Percentiles rank a stretch among this genome's conserved stretches.
These are phyloP conservation scores for Reticulascus tulasneorum DNA, from an alignment of 2,329 filamentous ascomycete species.

Conservation along the genomic window DNA sequence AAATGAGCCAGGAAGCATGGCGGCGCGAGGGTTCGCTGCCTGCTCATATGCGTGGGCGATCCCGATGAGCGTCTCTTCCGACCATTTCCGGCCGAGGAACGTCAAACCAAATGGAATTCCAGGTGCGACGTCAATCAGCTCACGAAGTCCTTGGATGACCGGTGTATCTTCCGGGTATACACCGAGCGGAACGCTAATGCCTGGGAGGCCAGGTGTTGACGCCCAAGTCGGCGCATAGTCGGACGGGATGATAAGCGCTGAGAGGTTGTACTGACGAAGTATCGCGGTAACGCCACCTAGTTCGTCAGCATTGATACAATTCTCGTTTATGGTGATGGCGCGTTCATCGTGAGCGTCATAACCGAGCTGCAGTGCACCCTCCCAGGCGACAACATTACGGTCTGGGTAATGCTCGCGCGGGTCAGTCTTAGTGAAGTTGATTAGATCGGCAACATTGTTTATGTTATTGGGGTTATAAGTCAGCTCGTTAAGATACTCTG, in stretches of 20 bases:
- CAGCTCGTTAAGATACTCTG: conserved; percentile 52
- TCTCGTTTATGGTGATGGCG: conserved; percentile 49
- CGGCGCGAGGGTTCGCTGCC: conserved; percentile 32
- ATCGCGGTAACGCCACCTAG: conserved; percentile 57
- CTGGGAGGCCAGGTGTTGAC: conserved; percentile 54
- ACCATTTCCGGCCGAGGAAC: conserved; percentile 59
- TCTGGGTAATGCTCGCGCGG: conserved; percentile 52
- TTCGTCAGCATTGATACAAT: conserved; percentile 53
- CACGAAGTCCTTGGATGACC: conserved; percentile 37
- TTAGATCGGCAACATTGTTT: conserved; percentile 43
- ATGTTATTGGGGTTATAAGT: conserved; percentile 56
- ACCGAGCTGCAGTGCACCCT: conserved; percentile 48
- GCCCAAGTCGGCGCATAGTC: conserved; percentile 41
- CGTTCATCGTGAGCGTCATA: too few species aligned
- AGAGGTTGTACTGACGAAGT: conserved; percentile 50
- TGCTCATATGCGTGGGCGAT: conserved; percentile 69
- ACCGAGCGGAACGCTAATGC: conserved; percentile 61
- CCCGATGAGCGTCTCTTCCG: conserved; percentile 58
- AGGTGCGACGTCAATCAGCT: conserved; percentile 50
- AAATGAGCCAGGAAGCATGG: conserved; percentile 23
- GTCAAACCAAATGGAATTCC: conserved; percentile 58
- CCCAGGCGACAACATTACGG: conserved; percentile 54
- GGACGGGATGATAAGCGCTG: conserved; percentile 60
- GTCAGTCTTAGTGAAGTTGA: conserved; percentile 50
- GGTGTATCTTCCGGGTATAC: conserved; percentile 47